Conservation (phyloP, 202 grass and related monocot genomes). For the Setaria viridis region DNA sequence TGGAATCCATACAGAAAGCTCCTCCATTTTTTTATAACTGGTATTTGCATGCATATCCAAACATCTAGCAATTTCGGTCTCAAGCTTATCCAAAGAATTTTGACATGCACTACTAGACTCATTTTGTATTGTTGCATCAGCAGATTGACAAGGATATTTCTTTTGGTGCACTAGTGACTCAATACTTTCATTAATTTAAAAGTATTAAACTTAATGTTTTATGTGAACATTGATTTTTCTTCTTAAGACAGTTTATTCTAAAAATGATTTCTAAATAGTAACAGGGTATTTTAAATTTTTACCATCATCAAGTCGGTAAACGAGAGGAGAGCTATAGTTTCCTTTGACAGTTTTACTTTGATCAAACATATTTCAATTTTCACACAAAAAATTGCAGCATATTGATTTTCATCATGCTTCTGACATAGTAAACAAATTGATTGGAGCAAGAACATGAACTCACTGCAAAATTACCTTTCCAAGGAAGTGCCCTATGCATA, state of each 20-base stretch:
- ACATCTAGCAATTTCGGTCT: background rate
- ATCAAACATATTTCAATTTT: background rate
- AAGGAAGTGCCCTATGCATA: conserved; percentile 96
- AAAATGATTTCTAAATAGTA: conserved; percentile 19
- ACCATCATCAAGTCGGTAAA: background rate
- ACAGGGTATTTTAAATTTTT: background rate
- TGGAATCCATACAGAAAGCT: background rate
- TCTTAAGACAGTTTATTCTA: background rate
- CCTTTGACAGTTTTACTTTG: background rate
- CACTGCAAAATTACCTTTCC: conserved; percentile 74
- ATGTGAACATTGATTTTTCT: background rate
- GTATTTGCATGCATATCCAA: background rate
- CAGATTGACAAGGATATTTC: background rate
- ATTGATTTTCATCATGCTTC: background rate
- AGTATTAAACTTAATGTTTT: background rate
- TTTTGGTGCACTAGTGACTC: background rate
- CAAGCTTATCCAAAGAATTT: background rate
- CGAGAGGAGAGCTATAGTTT: background rate
- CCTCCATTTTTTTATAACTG: background rate
- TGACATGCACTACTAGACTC: background rate
- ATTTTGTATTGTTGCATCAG: background rate
- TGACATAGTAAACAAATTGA: conserved; percentile 10
- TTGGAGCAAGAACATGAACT: background rate
- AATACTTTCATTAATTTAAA: background rate
- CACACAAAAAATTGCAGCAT: background rate